Evolutionary conservation across 148 eudicot genomes (phyloP), one percentile per base, ranked within the genome.

Genomic region (Heliamphora exappendiculata): DNA sequence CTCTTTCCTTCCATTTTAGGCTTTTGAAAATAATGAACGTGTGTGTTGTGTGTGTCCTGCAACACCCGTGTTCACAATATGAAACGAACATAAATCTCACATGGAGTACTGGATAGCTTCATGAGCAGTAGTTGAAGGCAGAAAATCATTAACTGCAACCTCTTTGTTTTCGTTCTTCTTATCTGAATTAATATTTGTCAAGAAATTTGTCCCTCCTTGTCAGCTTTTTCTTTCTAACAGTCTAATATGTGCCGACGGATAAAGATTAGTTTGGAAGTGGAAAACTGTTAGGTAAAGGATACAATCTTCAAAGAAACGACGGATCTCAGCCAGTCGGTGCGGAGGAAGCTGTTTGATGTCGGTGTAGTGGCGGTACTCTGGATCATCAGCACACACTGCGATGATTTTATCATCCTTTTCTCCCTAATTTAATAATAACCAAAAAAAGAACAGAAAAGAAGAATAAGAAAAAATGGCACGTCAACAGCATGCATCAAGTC

Each of bases 321-420:
- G 86, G 74, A 93, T 93, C 85, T 93, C 98, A 70, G 85, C 76
- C 67, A 93, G 80, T 72, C 95, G 96, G 80, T 91, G 97, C 37
- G 98, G 98, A 7, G 96, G 79, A 39, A 93, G 91, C 69, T 93
- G 84, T 50, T 81, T 81, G 75, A 93, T 91, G 71, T 91, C 93
- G 26, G 87, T 87, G 82, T 78, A 91, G 81, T 88, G 90, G n/a
- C 89, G 82, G 71, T 90, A 91, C 81, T 89, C 95, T 36, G 96
- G 98, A 81, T 93, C 97, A 72, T 92, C 94, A 49, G 94, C 93
- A 84, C 97, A 90, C 53, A 92, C 97, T 68, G 97, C 94, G 42
- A 93, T 89, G 68, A 93, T 91, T 80, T 93, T 93, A 71, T 93
- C 96, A 81, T 93, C 98, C 65, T 84, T 89, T 79, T 93, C 98